A percentile compares a stretch with the other conserved stretches of the same genome.
Evolutionary conservation across 768 basidiomycete genomes (phyloP).

Genomic region (Kwoniella sp.): DNA sequence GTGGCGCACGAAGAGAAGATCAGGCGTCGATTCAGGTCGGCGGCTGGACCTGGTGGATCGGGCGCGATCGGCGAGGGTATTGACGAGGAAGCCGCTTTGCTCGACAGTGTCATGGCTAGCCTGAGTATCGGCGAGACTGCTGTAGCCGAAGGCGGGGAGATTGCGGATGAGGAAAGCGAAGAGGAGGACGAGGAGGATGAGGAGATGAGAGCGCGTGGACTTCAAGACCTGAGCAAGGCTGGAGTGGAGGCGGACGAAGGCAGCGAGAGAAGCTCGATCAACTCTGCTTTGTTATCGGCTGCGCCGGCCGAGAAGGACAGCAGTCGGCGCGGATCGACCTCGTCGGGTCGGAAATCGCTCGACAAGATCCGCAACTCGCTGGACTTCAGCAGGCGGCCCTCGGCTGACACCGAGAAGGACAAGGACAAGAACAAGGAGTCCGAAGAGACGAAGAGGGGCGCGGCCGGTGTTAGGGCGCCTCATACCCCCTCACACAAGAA

Average conservation of each 20-base stretch:
- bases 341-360: conserved; percentile 14
- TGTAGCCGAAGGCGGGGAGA: conserved; percentile 59
- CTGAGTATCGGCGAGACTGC: conserved; percentile 76
- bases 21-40: conserved; percentile 71
- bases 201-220: conserved; percentile 6
- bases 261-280: conserved; percentile 11
- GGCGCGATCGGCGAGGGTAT: conserved; percentile 51
- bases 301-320: background rate
- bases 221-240: background rate
- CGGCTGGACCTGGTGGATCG: conserved; percentile 18
- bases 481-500: background rate
- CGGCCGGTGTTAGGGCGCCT: background rate
- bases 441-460: background rate
- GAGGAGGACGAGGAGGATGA: conserved; percentile 55
- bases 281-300: background rate
- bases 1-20: conserved; percentile 87
- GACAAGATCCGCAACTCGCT: conserved; percentile 26
- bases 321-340: conserved; percentile 8
- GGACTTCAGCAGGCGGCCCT: conserved; percentile 19
- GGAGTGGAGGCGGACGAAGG: background rate
- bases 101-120: conserved; percentile 74
- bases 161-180: conserved; percentile 67
- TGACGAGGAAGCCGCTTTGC: conserved; percentile 79
- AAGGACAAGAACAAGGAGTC: background rate
- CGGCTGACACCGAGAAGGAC: background rate